phyloP scores from a whole-genome alignment of 768 basidiomycete genomes.

The Russula virescens region DNA sequence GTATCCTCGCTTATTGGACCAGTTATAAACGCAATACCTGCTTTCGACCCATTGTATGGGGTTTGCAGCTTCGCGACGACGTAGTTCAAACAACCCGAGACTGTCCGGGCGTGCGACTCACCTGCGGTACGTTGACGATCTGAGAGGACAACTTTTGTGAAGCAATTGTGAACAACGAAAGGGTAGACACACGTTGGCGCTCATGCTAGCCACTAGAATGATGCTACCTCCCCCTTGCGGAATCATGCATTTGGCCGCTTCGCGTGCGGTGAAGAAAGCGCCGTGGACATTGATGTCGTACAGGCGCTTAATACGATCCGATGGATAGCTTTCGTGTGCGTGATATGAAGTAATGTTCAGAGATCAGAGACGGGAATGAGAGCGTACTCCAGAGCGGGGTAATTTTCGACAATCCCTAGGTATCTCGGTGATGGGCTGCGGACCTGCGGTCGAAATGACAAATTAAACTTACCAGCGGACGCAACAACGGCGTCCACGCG shows the following conservation, averaged over 20 bases:
- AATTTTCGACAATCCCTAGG: constrained; percentile 82
- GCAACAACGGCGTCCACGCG: constrained; percentile 80
- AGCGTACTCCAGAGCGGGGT: constrained; percentile 74
- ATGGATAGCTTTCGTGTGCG: constrained; percentile 59
- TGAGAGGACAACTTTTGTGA: constrained; percentile 31
- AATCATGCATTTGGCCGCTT: constrained; percentile 91
- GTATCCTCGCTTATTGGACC: not conserved
- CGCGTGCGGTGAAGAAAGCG: constrained; percentile 91
- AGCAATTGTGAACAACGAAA: constrained; percentile 13
- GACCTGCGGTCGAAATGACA: not conserved
- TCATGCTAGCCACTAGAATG: constrained; percentile 87
- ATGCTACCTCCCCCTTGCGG: constrained; percentile 73
- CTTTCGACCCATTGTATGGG: constrained; percentile 95
- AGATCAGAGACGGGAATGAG: not conserved
- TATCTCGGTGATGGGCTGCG: not conserved
- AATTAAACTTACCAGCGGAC: constrained; percentile 63
- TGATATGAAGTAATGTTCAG: not conserved
- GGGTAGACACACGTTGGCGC: constrained; percentile 59
- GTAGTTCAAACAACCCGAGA: not conserved
- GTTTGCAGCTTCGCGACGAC: constrained; percentile 60
- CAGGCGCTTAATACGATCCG: constrained; percentile 74
- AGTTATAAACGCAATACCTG: constrained; percentile 43
- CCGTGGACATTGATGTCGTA: constrained; percentile 95
- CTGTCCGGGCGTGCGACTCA: constrained; percentile 24
- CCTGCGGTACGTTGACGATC: constrained; percentile 89